Percentiles rank a stretch among this genome's conserved stretches.
These are phyloP conservation scores for Silybum marianum DNA, from an alignment of 129 eudicot species.

Conservation along the genomic window DNA sequence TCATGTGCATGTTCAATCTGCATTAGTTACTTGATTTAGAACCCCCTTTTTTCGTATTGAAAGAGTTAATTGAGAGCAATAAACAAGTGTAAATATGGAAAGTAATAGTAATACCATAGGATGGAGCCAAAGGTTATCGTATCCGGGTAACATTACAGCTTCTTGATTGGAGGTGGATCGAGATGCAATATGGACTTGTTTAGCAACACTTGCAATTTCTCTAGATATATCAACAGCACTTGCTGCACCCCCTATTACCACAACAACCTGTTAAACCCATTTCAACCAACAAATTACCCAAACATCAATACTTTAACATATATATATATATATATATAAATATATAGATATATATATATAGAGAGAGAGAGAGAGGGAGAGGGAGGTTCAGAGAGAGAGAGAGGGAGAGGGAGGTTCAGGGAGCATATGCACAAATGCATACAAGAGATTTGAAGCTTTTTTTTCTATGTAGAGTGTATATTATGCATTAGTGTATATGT, in stretches of 20 bases:
- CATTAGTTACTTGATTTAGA: conserved; percentile 18
- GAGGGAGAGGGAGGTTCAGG: too few relatives aligned
- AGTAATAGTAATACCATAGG: conserved; percentile 60
- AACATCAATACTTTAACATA: neutral
- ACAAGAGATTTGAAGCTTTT: too few relatives aligned
- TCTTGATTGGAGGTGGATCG: conserved; percentile 47
- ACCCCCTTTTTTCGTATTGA: conserved; percentile 12
- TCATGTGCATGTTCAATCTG: conserved; percentile 63
- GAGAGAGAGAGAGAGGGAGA: too few relatives aligned
- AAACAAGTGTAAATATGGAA: conserved; percentile 3
- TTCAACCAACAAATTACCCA: neutral
- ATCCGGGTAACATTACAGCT: conserved; percentile 49
- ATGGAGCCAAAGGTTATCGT: conserved; percentile 76
- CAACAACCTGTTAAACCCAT: conserved; percentile 60
- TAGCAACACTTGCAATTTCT: conserved; percentile 73
- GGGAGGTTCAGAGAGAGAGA: too few relatives aligned
- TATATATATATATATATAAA: neutral
- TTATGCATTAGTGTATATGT: too few relatives aligned
- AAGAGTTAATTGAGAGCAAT: neutral
- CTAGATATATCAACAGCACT: conserved; percentile 92
- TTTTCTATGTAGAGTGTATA: too few relatives aligned
- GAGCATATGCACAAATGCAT: too few relatives aligned
- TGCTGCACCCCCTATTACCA: conserved; percentile 78
- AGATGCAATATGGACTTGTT: conserved; percentile 84
- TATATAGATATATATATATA: too few relatives aligned